phyloP scores from a whole-genome alignment of 2,329 filamentous ascomycete genomes.

The Neonectria magnoliae region DNA sequence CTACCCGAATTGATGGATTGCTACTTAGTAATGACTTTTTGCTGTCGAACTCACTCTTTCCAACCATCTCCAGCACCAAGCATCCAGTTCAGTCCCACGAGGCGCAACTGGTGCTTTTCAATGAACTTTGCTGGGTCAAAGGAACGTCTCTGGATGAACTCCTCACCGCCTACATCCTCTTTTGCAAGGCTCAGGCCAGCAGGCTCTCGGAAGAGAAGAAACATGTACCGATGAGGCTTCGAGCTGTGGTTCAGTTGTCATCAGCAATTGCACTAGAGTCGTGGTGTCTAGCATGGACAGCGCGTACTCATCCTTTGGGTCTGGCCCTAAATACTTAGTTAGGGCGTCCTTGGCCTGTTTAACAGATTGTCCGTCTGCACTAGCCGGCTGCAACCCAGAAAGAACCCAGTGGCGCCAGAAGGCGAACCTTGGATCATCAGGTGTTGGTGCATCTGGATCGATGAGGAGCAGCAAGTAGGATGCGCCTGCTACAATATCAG shows the following conservation, averaged over 20 bases:
- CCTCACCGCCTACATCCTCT: conserved; percentile 57
- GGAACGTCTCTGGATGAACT: conserved; percentile 56
- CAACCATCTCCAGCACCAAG: conserved; percentile 56
- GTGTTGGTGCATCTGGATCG: conserved; percentile 65
- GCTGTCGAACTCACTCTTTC: conserved; percentile 36
- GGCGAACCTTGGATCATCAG: conserved; percentile 63
- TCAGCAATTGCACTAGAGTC: background rate
- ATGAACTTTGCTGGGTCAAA: conserved; percentile 54
- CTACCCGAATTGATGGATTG: background rate
- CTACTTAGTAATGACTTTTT: background rate
- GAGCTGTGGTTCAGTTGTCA: conserved; percentile 45
- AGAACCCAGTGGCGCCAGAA: conserved; percentile 67
- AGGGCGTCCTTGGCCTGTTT: conserved; percentile 47
- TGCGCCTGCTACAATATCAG: conserved; percentile 38
- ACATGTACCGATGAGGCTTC: conserved; percentile 58
- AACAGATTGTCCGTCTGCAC: conserved; percentile 33
- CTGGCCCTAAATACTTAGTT: conserved; percentile 56
- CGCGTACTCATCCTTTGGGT: conserved; percentile 58
- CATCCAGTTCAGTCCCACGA: conserved; percentile 59
- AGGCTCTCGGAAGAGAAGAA: conserved; percentile 56
- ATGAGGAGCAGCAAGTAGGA: conserved; percentile 60
- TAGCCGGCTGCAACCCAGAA: conserved; percentile 49
- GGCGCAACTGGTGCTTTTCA: conserved; percentile 48
- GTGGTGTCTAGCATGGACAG: background rate
- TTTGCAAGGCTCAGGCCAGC: conserved; percentile 47